Evolutionary conservation across 1,284 basidiomycete genomes (phyloP).

Genomic region (Austroboletus novae-zelandiae): DNA sequence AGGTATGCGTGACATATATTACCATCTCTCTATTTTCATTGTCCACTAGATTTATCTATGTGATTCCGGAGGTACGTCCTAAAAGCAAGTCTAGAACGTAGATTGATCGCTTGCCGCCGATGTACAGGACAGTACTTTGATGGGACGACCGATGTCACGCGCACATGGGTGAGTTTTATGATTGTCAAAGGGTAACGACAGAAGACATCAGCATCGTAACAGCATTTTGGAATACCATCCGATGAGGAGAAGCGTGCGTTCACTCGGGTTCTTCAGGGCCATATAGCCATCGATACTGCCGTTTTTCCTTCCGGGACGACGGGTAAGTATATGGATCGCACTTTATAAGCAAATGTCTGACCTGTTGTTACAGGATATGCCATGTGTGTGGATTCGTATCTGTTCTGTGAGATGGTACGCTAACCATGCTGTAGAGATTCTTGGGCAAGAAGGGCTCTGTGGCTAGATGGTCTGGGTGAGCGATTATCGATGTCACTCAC

Average conservation of each 20-base stretch:
- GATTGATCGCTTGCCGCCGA: not conserved
- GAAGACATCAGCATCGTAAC: slow-evolving; percentile 3
- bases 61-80: slow-evolving; percentile 79
- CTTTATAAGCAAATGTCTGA: not conserved
- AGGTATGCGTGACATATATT: slow-evolving; percentile 41
- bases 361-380: slow-evolving; percentile 45
- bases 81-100: not conserved
- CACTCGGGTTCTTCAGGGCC: slow-evolving; percentile 93
- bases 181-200: not conserved
- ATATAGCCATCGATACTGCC: slow-evolving; percentile 87
- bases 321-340: slow-evolving; percentile 40
- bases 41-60: slow-evolving; percentile 80
- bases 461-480: slow-evolving; percentile 88
- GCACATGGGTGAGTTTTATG: slow-evolving; percentile 68
- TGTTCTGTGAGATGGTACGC: not conserved
- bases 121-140: slow-evolving; percentile 79
- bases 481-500: not conserved
- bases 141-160: slow-evolving; percentile 93
- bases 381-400: slow-evolving; percentile 40
- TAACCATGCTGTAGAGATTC: slow-evolving; percentile 60
- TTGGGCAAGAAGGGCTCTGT: slow-evolving; percentile 81
- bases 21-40: not conserved
- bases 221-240: slow-evolving; percentile 90
- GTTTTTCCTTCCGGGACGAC: slow-evolving; percentile 90
- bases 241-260: slow-evolving; percentile 85